Percentiles rank a stretch among this genome's conserved stretches.
Evolutionary conservation across 2,329 filamentous ascomycete species (phyloP).

Genomic region (Nakataea oryzae): DNA sequence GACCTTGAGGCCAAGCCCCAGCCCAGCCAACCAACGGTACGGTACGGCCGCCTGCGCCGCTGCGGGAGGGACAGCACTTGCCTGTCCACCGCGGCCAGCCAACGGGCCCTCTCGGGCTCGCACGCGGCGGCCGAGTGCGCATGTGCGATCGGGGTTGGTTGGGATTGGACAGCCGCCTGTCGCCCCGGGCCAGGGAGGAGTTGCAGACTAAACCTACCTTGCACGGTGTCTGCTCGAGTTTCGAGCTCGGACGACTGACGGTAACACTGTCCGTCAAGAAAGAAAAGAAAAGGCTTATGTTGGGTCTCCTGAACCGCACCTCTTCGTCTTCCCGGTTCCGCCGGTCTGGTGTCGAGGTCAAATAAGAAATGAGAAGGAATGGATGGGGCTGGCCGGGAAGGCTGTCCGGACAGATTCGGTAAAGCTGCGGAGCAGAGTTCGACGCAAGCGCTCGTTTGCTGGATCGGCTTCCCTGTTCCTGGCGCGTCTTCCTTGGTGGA

Average conservation of each 20-base stretch:
- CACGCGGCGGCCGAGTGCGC: no score
- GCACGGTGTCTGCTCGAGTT: no score
- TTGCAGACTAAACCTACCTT: not conserved
- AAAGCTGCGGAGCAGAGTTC: not conserved
- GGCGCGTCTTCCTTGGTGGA: no score
- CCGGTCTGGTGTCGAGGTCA: not conserved
- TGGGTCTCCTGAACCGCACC: no score
- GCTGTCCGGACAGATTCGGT: not conserved
- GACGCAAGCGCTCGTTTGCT: not conserved
- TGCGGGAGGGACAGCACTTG: not conserved
- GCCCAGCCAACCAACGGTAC: not conserved
- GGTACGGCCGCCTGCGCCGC: no score
- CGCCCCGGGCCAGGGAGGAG: not conserved
- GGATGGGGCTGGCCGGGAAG: not conserved
- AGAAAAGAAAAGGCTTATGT: not conserved
- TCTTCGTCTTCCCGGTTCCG: not conserved
- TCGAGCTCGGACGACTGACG: no score
- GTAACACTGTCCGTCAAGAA: not conserved
- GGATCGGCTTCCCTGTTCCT: not conserved
- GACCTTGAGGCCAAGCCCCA: no score
- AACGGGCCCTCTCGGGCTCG: no score
- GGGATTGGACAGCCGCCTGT: not conserved
- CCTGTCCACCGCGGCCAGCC: no score
- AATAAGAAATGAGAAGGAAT: not conserved
- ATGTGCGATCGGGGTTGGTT: not conserved